Evolutionary conservation across 2,329 filamentous ascomycete genomes (phyloP).

Genomic region (Dothideomycetes sp.): DNA sequence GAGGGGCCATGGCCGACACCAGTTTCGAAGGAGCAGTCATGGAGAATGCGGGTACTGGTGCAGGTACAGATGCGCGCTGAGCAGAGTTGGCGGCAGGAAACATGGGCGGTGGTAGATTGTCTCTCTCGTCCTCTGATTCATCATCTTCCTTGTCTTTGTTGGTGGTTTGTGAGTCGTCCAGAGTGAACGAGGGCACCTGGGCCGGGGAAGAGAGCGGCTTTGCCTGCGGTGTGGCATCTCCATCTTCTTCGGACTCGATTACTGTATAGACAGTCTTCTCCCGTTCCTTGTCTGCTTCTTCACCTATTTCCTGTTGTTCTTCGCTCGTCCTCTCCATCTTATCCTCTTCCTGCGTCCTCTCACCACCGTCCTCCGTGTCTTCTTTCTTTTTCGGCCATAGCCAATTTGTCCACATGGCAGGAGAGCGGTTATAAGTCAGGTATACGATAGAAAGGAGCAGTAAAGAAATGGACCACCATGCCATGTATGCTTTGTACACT

Average conservation of each 20-base stretch:
- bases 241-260: slow-evolving; percentile 4
- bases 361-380: background rate
- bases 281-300: slow-evolving; percentile 10
- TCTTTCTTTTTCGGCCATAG: slow-evolving; percentile 10
- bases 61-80: slow-evolving; percentile 31
- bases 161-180: slow-evolving; percentile 6
- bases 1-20: slow-evolving; percentile 13
- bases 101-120: slow-evolving; percentile 24
- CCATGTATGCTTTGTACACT: slow-evolving; percentile 22
- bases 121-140: slow-evolving; percentile 22
- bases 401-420: slow-evolving; percentile 23
- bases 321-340: slow-evolving; percentile 1
- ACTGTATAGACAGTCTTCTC: background rate
- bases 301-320: background rate
- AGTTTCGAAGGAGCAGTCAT: slow-evolving; percentile 26
- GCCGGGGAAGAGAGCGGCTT: slow-evolving; percentile 6
- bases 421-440: slow-evolving; percentile 28
- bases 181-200: slow-evolving; percentile 13
- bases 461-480: slow-evolving; percentile 27
- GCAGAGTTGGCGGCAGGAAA: slow-evolving; percentile 37
- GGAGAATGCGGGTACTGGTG: too few species aligned
- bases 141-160: slow-evolving; percentile 15
- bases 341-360: background rate
- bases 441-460: slow-evolving; percentile 28
- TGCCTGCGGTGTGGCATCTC: slow-evolving; percentile 21